Percentiles rank a stretch among this genome's conserved stretches.
Evolutionary conservation across 202 grass and related monocot genomes (phyloP).

Genomic region (Carex arenaria): DNA sequence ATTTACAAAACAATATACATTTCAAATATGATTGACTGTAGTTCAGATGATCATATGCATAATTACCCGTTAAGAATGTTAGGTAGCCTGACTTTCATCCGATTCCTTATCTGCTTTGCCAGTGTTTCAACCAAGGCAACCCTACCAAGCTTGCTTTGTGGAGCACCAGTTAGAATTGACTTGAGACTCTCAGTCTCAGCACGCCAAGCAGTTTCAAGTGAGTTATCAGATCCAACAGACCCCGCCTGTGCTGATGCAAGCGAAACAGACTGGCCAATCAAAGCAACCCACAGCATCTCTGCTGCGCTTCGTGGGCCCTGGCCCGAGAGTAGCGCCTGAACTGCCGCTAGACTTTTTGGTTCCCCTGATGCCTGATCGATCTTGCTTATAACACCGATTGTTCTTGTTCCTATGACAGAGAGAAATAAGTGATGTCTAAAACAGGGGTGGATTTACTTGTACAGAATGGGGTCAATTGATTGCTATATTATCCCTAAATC

Average conservation of each 20-base stretch:
- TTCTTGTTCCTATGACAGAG: conserved; percentile 76
- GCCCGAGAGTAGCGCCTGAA: conserved; percentile 57
- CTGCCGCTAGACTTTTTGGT: conserved; percentile 57
- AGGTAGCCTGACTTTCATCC: conserved; percentile 57
- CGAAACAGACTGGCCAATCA: conserved; percentile 60
- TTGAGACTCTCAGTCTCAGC: conserved; percentile 66
- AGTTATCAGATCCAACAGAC: conserved; percentile 46
- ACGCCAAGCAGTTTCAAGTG: conserved; percentile 67
- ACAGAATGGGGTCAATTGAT: not conserved
- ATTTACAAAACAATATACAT: conserved; percentile 5
- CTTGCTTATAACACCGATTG: conserved; percentile 79
- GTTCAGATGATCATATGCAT: not conserved
- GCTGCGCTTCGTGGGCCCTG: conserved; percentile 59
- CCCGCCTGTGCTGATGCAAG: conserved; percentile 49
- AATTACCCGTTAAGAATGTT: conserved; percentile 65
- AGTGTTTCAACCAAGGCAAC: conserved; percentile 68
- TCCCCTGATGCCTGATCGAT: conserved; percentile 69
- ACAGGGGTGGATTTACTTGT: not conserved
- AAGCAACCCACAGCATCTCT: conserved; percentile 69
- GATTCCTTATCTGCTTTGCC: conserved; percentile 59
- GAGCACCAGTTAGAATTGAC: conserved; percentile 51
- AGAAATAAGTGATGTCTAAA: not conserved
- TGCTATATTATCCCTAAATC: not conserved
- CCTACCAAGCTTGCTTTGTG: conserved; percentile 62
- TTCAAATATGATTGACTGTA: not conserved